Base-by-base conservation (phyloP, 768 basidiomycete genomes). In the Termitomyces sp. region DNA sequence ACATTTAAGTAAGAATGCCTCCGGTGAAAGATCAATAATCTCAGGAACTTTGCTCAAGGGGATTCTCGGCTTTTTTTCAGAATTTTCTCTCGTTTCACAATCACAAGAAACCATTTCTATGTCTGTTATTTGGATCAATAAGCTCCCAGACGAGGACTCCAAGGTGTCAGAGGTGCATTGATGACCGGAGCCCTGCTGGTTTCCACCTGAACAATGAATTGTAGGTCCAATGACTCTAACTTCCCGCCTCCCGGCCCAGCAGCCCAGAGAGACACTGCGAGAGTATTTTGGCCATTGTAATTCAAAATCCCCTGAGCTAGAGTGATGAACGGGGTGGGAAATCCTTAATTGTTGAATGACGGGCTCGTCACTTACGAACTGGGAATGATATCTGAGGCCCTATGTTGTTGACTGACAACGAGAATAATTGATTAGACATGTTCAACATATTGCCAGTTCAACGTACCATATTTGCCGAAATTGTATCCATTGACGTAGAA, bases 241-340 rank as follows among this genome's bases (percentile, higher is more conserved):
- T 71, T 76, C 8, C 76, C 79, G 11, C 79, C 80, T n/a, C 57
- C 66, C 11, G 65, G 51, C 14, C 63, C 74, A 10, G 68, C 66
- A 18, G 79, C 77, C 79, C 80, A 80, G 7, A 81, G 66, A 18
- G 79, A 80, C 11, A 80, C 67, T 5, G 76, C 79, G 8, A 81
- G 67, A 3, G 79, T 80, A 59, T 81, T 80, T 13, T 33, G 57
- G 20, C 80, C 79, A 20, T 74, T 71, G 56, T 81, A 79, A 49
- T 81, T 74, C 44, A 81, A 56, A 55, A 81, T 79, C 26, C 79
- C 80, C 70, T 81, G 76, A 4, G 80, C 79, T 78, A 54, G 22
- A 35, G 20, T 11, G 5, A 36, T 35, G 4, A 18, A 30, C 13
- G 8, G 52, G n/a, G 26, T 47, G 57, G 40, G 36, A 7, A 9